Percentiles rank a stretch among this genome's conserved stretches.
phyloP scores from a whole-genome alignment of 441 rosid species.

The Euphorbia neoarborescens region DNA sequence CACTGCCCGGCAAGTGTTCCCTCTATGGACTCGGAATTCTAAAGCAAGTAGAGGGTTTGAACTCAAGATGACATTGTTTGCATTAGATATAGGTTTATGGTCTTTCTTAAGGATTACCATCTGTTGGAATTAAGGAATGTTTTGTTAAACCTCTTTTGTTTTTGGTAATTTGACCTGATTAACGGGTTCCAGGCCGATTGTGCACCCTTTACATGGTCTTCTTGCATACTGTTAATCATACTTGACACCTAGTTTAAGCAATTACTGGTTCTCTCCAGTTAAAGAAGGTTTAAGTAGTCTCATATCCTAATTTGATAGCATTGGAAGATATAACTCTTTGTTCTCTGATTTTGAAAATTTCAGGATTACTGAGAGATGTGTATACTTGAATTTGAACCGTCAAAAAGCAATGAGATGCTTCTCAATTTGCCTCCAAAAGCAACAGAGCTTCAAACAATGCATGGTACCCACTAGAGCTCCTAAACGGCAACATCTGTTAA shows the following conservation, averaged over 20 bases:
- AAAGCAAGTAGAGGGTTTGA: not conserved
- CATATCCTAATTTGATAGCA: not conserved
- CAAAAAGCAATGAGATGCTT: conserved; percentile 20
- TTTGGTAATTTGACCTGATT: not conserved
- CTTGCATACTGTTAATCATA: not conserved
- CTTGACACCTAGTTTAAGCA: not conserved
- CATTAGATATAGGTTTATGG: not conserved
- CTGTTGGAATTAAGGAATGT: not conserved
- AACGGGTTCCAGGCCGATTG: not conserved
- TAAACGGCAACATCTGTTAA: conserved; percentile 23
- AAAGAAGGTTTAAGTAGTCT: not conserved
- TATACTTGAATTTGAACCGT: conserved; percentile 19
- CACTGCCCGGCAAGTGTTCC: not conserved
- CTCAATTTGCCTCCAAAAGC: conserved; percentile 28
- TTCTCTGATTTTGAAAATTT: conserved; percentile 18
- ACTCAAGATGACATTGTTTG: not conserved
- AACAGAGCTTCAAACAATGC: conserved; percentile 29
- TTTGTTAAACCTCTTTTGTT: not conserved
- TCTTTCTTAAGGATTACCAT: not conserved
- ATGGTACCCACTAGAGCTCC: conserved; percentile 23
- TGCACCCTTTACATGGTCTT: not conserved
- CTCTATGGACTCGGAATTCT: not conserved
- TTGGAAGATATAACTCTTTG: not conserved
- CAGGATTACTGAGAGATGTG: conserved; percentile 35
- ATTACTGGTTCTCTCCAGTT: not conserved